Base-by-base conservation (phyloP, 1,284 basidiomycete genomes). In the Cystobasidium sp. region DNA sequence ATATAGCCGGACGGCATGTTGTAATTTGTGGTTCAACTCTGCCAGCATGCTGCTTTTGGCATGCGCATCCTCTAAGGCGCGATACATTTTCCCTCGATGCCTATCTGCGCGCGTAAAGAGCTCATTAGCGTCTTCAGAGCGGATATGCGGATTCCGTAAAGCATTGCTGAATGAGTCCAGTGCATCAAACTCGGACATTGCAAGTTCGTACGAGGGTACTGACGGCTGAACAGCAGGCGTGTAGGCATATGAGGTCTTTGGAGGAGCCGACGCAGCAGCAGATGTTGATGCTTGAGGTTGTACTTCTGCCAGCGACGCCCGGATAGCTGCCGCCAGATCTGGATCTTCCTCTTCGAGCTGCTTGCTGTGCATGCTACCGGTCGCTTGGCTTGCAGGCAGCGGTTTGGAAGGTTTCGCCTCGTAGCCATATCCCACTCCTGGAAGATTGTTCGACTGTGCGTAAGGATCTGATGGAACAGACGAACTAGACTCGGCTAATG, bases 261-360 rank as follows among this genome's bases (percentile, higher is more conserved):
- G 55, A 6, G 70, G 70, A 20, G 70, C 70, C 16, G 70, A 73
- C 2, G 70, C 63, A 16, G 62, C 56, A 9, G 55, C 16, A n/a
- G 70, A 73, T 9, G 70, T 71, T 2, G 69, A 71, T 9, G 69
- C 59, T 16, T 69, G 68, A 8, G 90, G 89, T 75, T 88, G 90
- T 39, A 89, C 89, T 80, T 99, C 97, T 12, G 89, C 87, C 77
- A 99, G 83, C 80, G 92, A 94, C 0, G 97, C 97, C 80, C 97
- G 95, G 74, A 99, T 99, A 0, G 97, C 97, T 14, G 96, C 92
- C 68, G 87, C 89, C 24, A 99, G 85, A 78, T 99, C 94, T 10
- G 93, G 91, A 81, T 99, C 96, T 24, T 97, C 91, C 59, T 95
- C 94, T 24, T 94, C 93, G 14, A 88, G 83, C 63, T 78, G 81